A percentile compares a stretch with the other conserved stretches of the same genome.
Conservation (phyloP, 2,329 filamentous ascomycete species). For the Ambrosiella beaveri region DNA sequence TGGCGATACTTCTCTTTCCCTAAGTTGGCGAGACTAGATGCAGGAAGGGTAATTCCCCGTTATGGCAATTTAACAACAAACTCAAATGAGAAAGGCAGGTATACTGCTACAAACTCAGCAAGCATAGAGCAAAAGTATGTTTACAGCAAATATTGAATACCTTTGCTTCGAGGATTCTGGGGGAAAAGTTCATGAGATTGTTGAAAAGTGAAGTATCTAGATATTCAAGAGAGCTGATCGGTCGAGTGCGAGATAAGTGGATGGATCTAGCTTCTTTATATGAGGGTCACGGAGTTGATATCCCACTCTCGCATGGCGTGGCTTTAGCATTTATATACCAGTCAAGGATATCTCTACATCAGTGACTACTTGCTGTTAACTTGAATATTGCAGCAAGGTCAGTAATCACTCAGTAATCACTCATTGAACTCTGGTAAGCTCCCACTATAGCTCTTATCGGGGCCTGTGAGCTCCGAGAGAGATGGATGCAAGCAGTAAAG, state of each 20-base stretch:
- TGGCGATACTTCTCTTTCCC: neutral
- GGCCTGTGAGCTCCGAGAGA: neutral
- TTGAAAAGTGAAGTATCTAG: neutral
- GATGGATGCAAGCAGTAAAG: neutral
- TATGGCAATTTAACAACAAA: neutral
- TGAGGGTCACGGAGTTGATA: neutral
- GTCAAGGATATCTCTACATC: too few relatives aligned
- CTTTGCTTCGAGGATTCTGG: neutral
- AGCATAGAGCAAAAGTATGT: neutral
- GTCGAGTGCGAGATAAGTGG: neutral
- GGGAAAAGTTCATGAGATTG: neutral
- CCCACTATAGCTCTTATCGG: neutral
- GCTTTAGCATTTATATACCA: neutral
- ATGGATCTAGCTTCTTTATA: constrained; percentile 10
- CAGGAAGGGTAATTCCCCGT: neutral
- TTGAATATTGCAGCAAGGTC: too few relatives aligned
- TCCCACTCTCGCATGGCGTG: neutral
- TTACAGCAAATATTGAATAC: neutral
- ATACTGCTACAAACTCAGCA: neutral
- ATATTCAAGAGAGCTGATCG: constrained; percentile 1
- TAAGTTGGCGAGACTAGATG: neutral
- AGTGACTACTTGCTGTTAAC: too few relatives aligned
- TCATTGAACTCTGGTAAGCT: neutral
- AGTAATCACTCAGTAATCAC: too few relatives aligned
- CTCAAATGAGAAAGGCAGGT: neutral